Base-by-base conservation (phyloP, 2,329 filamentous ascomycete species). In the Beauveria australis region DNA sequence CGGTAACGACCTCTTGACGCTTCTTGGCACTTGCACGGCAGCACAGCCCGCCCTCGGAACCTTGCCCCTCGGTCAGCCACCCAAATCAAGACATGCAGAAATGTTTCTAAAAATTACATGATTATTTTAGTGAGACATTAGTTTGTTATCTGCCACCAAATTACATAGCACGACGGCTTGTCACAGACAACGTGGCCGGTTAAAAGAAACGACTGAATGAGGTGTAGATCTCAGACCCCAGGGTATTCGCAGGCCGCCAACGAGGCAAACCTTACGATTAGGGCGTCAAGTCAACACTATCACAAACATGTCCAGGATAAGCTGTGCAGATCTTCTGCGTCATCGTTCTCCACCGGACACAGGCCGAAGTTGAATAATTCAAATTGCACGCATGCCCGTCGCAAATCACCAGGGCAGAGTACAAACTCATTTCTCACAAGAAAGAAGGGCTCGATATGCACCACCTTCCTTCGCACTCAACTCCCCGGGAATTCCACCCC, bases 101-200 rank as follows among this genome's bases (percentile, higher is more conserved):
- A n/a, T 54, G 52, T 44, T 54, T 44, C 40, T 54, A 54, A 54
- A 54, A 54, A 53, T 54, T 54, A 19, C 51, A n/a, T 41, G 28
- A 10, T 14, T 10, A 54, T 54, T 41, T 44, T 24, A 24, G 12
- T 24, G 22, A 47, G 44, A 51, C 14, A 46, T 10, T 19, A 10
- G 19, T 19, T 46, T 46, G 43, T 10, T 43, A 43, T 19, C 19
- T 46, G 18, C 43, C 43, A 46, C 43, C 9, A 46, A 46, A 19
- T 46, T 14, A 24, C 24, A 24, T 24, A 46, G 43, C 43, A 46
- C 19, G 19, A 46, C 7, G 33, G 19, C 18, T 46, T 22, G 18
- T 22, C 43, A 22, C 43, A 19, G 43, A 19, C 43, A 46, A 46
- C 10, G 43, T 33, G 48, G 24, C 47, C 18, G 33, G 12, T 37